Percentiles rank a stretch among this genome's conserved stretches.
These are phyloP conservation scores for Verticillium alfalfae DNA, from an alignment of 2,329 filamentous ascomycete species.

Conservation along the genomic window DNA sequence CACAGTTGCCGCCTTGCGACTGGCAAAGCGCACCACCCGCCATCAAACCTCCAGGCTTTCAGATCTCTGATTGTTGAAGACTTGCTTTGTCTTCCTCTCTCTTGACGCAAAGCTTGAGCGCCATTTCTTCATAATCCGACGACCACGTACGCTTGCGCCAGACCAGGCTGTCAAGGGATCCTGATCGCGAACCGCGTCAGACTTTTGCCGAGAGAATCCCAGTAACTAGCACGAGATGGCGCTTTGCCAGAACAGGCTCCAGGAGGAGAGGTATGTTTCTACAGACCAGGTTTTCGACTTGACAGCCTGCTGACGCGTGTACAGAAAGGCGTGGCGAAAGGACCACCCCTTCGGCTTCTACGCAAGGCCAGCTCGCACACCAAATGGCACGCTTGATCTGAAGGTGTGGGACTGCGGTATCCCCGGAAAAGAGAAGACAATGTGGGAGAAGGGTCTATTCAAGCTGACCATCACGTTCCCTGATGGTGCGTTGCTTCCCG, in stretches of 20 bases:
- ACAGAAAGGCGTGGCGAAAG: constrained; percentile 90
- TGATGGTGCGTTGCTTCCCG: constrained; percentile 61
- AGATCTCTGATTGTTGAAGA: background rate
- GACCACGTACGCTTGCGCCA: background rate
- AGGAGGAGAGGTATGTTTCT: constrained; percentile 72
- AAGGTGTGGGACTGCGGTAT: constrained; percentile 97
- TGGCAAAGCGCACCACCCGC: background rate
- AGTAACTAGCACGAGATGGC: constrained; percentile 53
- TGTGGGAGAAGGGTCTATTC: constrained; percentile 97
- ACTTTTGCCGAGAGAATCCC: background rate
- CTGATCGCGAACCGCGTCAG: background rate
- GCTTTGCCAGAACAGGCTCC: constrained; percentile 79
- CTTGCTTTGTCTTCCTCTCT: background rate
- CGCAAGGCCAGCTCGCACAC: constrained; percentile 76
- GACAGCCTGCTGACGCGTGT: constrained; percentile 13
- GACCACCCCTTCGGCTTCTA: constrained; percentile 98
- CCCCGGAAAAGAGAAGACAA: constrained; percentile 91
- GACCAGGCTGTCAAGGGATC: background rate
- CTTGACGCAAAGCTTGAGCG: background rate
- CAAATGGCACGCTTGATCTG: constrained; percentile 73
- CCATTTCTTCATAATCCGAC: background rate
- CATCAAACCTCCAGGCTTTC: background rate
- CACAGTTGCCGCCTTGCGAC: background rate
- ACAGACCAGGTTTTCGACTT: constrained; percentile 1
- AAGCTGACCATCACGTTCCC: constrained; percentile 91